Base-by-base conservation (phyloP, 352 stramenopile genomes). In the Phytophthora cactorum region DNA sequence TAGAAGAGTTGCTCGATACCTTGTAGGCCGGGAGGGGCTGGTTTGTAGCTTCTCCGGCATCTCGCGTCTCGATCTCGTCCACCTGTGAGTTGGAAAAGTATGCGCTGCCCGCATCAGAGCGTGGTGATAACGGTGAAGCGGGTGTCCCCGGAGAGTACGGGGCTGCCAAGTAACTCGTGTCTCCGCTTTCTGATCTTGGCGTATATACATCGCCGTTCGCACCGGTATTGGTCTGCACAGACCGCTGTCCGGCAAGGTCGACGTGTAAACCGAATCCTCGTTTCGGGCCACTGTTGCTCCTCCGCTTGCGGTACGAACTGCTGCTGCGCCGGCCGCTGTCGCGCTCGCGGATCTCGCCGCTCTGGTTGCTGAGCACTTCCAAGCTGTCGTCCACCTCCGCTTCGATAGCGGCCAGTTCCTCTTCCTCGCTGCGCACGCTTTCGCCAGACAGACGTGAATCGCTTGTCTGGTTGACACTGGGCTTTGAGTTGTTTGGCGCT, bases 351-450 rank as follows among this genome's bases (percentile, higher is more conserved):
- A 80, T 77, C 47, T 90, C 82, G 28, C 82, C 78, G 47, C 83
- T 92, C 62, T 80, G 81, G n/a, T 76, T 80, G 66, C 86, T 93
- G 25, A 91, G 69, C 17, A 93, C 82, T 45, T 93, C 86, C 43
- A 93, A 74, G 60, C 89, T 85, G 27, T 93, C 86, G 58, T 93
- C 86, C 44, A 93, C 86, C 59, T 92, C 83, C 49, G 83, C 83
- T 74, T 91, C 81, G 51, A 93, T 93, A 28, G 59, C 82, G 54
- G 81, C 83, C 53, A 86, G 59, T 52, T 90, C 81, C 44, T 92
- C 82, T 53, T 86, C 78, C 56, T 90, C 79, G 71, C 75, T 90
- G 34, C 77, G 80, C n/a, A 77, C 64, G 46, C 79, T 90, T 52
- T 78, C 68, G 9, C 66, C 78, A 4, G 82, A 91, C 32, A 76